Evolutionary conservation across 139 green algal genomes (phyloP).

Genomic region (Edaphochlamys debaryana): DNA sequence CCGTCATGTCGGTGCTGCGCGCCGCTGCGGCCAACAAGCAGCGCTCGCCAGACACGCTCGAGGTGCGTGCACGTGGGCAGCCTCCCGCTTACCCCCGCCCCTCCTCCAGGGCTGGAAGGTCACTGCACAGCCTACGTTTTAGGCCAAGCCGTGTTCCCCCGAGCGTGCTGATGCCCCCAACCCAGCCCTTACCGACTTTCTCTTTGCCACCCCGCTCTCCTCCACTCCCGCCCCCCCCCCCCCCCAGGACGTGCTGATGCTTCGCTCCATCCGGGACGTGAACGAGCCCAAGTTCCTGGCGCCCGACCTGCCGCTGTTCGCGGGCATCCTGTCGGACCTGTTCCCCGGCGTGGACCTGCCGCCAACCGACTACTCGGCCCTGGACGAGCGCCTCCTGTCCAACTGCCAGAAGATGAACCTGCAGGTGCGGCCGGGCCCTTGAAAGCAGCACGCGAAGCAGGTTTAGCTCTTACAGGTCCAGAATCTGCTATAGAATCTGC

Average conservation of each 20-base stretch:
- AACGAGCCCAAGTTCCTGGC: constrained; percentile 89
- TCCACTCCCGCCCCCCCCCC: too few species aligned
- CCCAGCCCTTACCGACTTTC: too few species aligned
- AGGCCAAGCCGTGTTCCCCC: too few species aligned
- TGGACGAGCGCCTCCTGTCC: constrained; percentile 48
- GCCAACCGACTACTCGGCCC: constrained; percentile 63
- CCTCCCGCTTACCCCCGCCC: neutral
- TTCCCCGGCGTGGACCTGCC: constrained; percentile 80
- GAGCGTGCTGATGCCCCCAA: too few species aligned
- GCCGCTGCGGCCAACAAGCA: constrained; percentile 80
- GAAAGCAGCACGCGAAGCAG: too few species aligned
- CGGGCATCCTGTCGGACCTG: constrained; percentile 83
- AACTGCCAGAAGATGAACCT: constrained; percentile 62
- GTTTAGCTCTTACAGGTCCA: too few species aligned
- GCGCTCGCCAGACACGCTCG: constrained; percentile 57
- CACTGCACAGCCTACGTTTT: too few species aligned
- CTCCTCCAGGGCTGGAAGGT: neutral
- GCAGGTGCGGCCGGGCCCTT: too few species aligned
- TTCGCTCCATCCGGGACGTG: constrained; percentile 80
- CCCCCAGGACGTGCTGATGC: constrained; percentile 78
- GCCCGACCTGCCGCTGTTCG: constrained; percentile 84
- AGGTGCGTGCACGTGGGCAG: too few species aligned
- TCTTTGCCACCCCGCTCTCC: too few species aligned
- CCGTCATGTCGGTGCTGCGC: constrained; percentile 83
- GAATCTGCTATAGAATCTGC: too few species aligned